These are phyloP conservation scores for Amaranthus palmeri DNA, from an alignment of 148 eudicot genomes.

Conservation along the genomic window DNA sequence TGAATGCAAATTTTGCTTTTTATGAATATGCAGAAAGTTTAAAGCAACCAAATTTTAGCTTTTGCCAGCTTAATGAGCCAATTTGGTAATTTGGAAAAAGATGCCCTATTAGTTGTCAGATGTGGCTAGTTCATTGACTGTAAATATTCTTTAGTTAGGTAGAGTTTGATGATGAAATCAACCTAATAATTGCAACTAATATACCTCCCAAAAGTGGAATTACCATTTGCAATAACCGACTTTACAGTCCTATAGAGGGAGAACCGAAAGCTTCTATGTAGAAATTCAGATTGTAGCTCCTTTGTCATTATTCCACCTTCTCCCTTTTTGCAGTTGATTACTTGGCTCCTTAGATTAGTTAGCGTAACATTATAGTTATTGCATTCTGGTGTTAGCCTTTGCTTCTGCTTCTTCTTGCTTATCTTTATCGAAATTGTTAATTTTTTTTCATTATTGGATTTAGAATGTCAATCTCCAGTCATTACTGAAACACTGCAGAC, in stretches of 20 bases:
- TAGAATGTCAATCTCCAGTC: too few relatives aligned
- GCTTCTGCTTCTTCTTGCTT: background rate
- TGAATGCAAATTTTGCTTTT: background rate
- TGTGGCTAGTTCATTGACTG: slow-evolving; percentile 1
- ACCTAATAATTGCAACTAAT: slow-evolving; percentile 1
- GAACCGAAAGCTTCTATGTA: background rate
- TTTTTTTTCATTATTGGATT: too few relatives aligned
- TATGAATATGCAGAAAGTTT: background rate
- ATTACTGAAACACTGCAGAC: too few relatives aligned
- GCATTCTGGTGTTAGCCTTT: background rate
- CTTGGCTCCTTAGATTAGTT: background rate
- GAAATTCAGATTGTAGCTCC: background rate
- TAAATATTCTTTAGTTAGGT: background rate
- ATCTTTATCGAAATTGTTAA: background rate
- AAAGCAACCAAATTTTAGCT: background rate
- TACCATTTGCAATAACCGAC: background rate
- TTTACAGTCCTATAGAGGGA: background rate
- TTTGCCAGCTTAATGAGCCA: slow-evolving; percentile 3
- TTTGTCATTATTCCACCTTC: background rate
- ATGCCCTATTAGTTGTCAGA: background rate
- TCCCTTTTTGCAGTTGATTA: background rate
- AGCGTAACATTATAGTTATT: background rate
- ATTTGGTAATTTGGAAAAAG: background rate
- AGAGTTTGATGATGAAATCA: slow-evolving; percentile 7
- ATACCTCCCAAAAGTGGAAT: background rate